Evolutionary conservation across 139 green algal species (phyloP).

Genomic region (Chlorella sorokiniana): DNA sequence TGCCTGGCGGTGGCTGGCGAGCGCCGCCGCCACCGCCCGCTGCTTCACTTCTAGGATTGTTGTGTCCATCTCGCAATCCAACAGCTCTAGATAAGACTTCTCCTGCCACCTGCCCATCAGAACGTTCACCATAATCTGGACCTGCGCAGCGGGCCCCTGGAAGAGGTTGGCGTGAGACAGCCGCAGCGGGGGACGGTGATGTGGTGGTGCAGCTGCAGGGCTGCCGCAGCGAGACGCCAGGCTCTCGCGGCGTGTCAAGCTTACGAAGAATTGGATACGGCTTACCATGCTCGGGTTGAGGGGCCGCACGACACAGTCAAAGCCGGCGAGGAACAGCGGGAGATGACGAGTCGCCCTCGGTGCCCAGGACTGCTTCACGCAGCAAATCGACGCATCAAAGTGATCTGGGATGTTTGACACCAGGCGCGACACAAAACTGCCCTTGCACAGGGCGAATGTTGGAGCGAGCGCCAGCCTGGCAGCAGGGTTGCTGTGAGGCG

Average conservation of each 20-base stretch:
- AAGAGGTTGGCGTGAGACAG: too few species aligned
- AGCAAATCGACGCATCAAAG: too few species aligned
- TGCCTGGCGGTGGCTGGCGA: neutral
- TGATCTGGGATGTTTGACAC: too few species aligned
- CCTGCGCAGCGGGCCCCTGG: neutral
- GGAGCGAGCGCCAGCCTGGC: too few species aligned
- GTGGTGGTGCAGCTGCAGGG: neutral
- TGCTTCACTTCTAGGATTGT: constrained; percentile 1
- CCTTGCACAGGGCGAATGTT: too few species aligned
- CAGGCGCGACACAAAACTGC: too few species aligned
- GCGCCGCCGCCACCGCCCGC: constrained; percentile 5
- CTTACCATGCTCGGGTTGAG: too few species aligned
- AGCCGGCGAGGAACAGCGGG: neutral
- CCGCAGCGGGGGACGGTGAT: neutral
- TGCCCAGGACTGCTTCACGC: too few species aligned
- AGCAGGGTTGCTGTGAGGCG: too few species aligned
- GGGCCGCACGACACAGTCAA: too few species aligned
- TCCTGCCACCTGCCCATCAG: constrained; percentile 21
- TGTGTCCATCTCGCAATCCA: neutral
- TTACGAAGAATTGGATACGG: neutral
- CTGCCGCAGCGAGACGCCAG: neutral
- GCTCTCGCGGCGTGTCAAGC: neutral
- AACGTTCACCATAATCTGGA: constrained; percentile 22
- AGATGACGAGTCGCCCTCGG: neutral
- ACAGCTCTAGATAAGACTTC: constrained; percentile 5